Evolutionary conservation across 1,284 basidiomycete species (phyloP).

Genomic region (Dichomitus squalens): DNA sequence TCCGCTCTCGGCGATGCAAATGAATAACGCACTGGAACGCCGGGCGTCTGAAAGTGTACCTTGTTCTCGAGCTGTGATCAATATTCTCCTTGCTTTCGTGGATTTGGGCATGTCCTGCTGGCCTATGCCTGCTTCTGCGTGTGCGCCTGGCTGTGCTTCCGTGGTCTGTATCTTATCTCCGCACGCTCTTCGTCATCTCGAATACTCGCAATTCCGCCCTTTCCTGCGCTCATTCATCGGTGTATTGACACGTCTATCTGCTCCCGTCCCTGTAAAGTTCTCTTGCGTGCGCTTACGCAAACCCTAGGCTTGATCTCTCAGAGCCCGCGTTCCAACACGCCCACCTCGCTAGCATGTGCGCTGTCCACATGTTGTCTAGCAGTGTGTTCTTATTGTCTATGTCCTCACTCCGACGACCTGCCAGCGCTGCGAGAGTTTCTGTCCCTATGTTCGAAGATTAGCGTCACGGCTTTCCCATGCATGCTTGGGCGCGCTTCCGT

Average conservation of each 20-base stretch:
- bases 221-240: neutral
- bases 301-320: no score
- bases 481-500: neutral
- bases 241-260: no score
- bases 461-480: neutral
- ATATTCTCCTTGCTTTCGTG: neutral
- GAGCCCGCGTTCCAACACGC: no score
- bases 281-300: no score
- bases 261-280: no score
- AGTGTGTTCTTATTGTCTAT: constrained; percentile 4
- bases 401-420: neutral
- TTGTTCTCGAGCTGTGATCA: constrained; percentile 13
- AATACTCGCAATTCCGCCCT: neutral
- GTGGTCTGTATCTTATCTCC: neutral
- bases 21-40: neutral
- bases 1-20: neutral
- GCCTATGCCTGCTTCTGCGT: no score
- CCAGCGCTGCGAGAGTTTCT: neutral
- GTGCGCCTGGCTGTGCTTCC: no score
- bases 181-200: neutral
- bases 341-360: no score
- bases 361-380: neutral
- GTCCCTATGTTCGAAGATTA: neutral
- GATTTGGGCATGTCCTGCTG: neutral
- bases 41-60: neutral